Conservation (phyloP, 768 basidiomycete species). For the Pleurotus sapidus region DNA sequence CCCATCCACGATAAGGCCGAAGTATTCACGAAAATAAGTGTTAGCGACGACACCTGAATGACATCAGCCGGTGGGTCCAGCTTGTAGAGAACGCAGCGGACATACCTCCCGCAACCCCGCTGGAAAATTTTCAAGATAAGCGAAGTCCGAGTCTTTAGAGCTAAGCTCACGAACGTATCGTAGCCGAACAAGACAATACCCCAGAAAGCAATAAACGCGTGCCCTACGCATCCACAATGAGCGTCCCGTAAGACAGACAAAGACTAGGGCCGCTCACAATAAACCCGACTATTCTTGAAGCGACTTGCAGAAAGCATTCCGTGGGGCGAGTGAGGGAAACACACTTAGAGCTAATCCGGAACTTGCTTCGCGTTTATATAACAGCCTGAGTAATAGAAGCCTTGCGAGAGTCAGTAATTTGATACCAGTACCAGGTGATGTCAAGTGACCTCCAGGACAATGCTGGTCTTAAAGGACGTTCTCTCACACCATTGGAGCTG, state of each 20-base stretch:
- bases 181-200: constrained; percentile 21
- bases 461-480: too few species aligned
- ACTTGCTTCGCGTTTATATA: too few species aligned
- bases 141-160: background rate
- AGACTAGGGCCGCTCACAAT: constrained; percentile 40
- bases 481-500: too few species aligned
- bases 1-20: constrained; percentile 52
- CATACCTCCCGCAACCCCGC: constrained; percentile 34
- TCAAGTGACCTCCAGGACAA: too few species aligned
- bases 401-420: too few species aligned
- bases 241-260: background rate
- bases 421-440: too few species aligned
- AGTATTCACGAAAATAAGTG: constrained; percentile 56
- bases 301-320: background rate
- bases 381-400: too few species aligned
- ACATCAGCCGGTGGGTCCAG: background rate
- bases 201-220: constrained; percentile 53
- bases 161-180: constrained; percentile 3
- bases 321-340: too few species aligned
- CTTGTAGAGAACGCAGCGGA: constrained; percentile 15
- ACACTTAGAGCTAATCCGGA: too few species aligned
- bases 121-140: background rate
- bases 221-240: constrained; percentile 26
- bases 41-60: constrained; percentile 54
- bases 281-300: constrained; percentile 63